Conservation (phyloP, 805 yeast species). For the Myxozyma monticola region DNA sequence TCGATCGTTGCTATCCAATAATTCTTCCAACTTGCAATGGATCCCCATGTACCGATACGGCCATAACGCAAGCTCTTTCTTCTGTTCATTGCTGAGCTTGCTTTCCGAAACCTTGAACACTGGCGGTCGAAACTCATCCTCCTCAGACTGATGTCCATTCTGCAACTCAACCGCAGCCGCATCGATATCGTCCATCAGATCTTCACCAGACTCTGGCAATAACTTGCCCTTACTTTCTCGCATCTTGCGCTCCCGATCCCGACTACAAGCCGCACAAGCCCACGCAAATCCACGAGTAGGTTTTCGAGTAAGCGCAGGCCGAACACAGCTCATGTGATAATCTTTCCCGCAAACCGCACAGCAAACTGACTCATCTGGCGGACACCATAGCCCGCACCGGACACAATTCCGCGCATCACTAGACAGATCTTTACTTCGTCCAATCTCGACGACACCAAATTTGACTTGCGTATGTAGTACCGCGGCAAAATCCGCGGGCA, state of each 20-base stretch:
- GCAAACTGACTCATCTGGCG: conserved; percentile 65
- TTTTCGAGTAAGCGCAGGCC: conserved; percentile 75
- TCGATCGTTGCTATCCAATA: conserved; percentile 71
- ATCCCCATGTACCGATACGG: conserved; percentile 75
- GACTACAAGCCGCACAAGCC: conserved; percentile 82
- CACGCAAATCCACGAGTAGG: conserved; percentile 89
- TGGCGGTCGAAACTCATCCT: conserved; percentile 13
- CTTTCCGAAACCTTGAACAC: conserved; percentile 35
- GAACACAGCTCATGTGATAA: conserved; percentile 81
- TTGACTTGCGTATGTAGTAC: conserved; percentile 69
- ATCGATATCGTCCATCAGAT: background rate
- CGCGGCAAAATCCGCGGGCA: conserved; percentile 58
- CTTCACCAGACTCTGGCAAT: conserved; percentile 17
- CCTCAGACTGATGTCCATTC: background rate
- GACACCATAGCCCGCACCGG: conserved; percentile 83
- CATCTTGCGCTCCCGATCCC: conserved; percentile 51
- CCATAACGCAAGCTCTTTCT: conserved; percentile 50
- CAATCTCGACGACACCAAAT: conserved; percentile 72
- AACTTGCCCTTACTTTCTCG: conserved; percentile 40
- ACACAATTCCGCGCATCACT: conserved; percentile 69
- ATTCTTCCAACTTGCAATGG: conserved; percentile 73
- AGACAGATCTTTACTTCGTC: conserved; percentile 61
- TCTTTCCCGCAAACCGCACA: conserved; percentile 74
- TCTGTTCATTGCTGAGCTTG: conserved; percentile 35
- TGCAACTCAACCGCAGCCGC: background rate